Conservation (phyloP, 768 basidiomycete species). For the Rhodosporidiobolus sp. region DNA sequence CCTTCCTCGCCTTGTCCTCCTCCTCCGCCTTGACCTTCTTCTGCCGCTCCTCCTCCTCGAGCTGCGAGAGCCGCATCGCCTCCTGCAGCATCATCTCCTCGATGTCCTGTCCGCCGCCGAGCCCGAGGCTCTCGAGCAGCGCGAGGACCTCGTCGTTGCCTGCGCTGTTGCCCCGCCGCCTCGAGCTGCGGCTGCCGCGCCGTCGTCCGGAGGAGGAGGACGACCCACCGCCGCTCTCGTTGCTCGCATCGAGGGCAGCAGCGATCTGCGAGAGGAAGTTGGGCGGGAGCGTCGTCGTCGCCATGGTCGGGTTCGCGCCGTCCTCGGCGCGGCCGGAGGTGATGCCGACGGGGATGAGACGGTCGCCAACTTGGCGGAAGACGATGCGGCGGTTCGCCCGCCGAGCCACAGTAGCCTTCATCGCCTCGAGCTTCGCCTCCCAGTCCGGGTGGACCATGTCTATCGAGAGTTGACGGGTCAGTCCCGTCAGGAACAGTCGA, state of each 20-base stretch:
- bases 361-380: slow-evolving; percentile 97
- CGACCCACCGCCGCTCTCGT: slow-evolving; percentile 1
- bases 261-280: slow-evolving; percentile 34
- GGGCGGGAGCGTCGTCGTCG: slow-evolving; percentile 27
- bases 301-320: slow-evolving; percentile 51
- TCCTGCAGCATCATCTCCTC: slow-evolving; percentile 95
- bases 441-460: slow-evolving; percentile 98
- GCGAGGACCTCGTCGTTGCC: slow-evolving; percentile 27
- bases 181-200: slow-evolving; percentile 10
- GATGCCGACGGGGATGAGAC: slow-evolving; percentile 93
- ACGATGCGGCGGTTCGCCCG: slow-evolving; percentile 93
- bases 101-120: slow-evolving; percentile 37
- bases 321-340: slow-evolving; percentile 80
- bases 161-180: background rate
- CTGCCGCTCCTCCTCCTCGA: slow-evolving; percentile 94
- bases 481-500: background rate
- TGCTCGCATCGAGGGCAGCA: slow-evolving; percentile 33
- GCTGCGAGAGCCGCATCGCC: slow-evolving; percentile 89
- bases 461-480: background rate
- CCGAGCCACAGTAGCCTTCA: slow-evolving; percentile 90
- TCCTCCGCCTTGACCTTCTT: slow-evolving; percentile 53
- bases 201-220: background rate
- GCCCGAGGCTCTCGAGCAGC: slow-evolving; percentile 29
- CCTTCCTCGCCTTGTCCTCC: slow-evolving; percentile 8
- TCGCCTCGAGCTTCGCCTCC: slow-evolving; percentile 91